These are phyloP conservation scores for Paramecium pentaurelia DNA, from an alignment of 73 alveolate genomes.

Conservation along the genomic window DNA sequence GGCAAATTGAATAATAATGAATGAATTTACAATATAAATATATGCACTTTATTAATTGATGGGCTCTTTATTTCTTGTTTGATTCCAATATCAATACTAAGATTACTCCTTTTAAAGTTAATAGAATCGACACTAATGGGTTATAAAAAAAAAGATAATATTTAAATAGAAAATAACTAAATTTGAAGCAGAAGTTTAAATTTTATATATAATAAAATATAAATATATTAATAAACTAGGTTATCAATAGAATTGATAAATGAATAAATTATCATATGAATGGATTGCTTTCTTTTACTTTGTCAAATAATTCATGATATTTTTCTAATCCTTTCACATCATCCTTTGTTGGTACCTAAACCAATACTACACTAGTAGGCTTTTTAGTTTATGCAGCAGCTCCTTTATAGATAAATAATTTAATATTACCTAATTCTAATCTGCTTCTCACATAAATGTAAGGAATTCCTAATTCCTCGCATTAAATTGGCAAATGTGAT, in stretches of 20 bases:
- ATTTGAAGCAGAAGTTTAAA: too few species aligned
- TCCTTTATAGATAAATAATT: slow-evolving; percentile 21
- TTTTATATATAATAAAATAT: too few species aligned
- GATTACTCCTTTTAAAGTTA: too few species aligned
- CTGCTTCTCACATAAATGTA: slow-evolving; percentile 86
- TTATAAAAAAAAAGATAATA: too few species aligned
- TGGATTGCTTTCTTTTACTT: slow-evolving; percentile 53
- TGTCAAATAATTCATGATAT: slow-evolving; percentile 50
- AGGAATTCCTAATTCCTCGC: slow-evolving; percentile 86
- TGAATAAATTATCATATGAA: slow-evolving; percentile 11
- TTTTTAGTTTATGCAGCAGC: slow-evolving; percentile 67
- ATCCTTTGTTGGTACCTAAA: slow-evolving; percentile 63
- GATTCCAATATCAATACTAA: too few species aligned
- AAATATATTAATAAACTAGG: too few species aligned
- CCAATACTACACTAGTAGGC: slow-evolving; percentile 67
- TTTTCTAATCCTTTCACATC: slow-evolving; percentile 55
- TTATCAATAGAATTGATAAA: background rate
- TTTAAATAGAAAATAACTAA: too few species aligned
- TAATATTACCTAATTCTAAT: slow-evolving; percentile 72
- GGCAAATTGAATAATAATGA: background rate
- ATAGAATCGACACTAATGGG: too few species aligned
- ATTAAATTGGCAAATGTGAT: slow-evolving; percentile 82
- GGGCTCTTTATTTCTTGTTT: too few species aligned
- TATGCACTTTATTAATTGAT: too few species aligned
- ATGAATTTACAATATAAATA: too few species aligned